phyloP scores from a whole-genome alignment of 2,329 filamentous ascomycete species.

The Pyrenophora tritici-repentis region DNA sequence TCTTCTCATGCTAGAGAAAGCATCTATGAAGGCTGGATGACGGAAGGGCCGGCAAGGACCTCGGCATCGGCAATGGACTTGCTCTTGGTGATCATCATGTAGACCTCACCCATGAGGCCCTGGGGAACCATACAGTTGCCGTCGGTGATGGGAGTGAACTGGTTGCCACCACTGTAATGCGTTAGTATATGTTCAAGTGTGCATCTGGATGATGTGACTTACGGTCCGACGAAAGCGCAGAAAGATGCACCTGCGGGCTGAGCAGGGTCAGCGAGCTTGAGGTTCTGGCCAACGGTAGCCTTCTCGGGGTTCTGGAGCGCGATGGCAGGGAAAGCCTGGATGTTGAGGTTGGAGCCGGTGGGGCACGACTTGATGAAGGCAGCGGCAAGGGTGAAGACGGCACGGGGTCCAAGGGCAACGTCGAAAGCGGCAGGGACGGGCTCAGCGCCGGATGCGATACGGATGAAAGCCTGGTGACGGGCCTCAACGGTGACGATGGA shows the following conservation, averaged over 20 bases:
- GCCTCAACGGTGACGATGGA: constrained; percentile 75
- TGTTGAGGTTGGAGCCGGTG: constrained; percentile 63
- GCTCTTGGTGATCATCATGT: constrained; percentile 66
- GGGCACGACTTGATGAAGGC: constrained; percentile 75
- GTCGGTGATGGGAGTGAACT: constrained; percentile 62
- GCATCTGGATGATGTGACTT: constrained; percentile 38
- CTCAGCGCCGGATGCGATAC: constrained; percentile 61
- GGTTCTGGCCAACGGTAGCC: constrained; percentile 45
- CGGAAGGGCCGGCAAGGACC: constrained; percentile 62
- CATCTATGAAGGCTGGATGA: constrained; percentile 47
- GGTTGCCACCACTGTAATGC: constrained; percentile 37
- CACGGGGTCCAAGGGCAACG: constrained; percentile 68
- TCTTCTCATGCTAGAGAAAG: constrained; percentile 5
- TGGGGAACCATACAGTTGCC: constrained; percentile 66
- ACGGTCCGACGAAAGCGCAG: constrained; percentile 71
- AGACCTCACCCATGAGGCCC: constrained; percentile 66
- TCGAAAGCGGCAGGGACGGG: constrained; percentile 73
- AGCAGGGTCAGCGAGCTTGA: constrained; percentile 45
- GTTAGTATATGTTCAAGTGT: constrained; percentile 25
- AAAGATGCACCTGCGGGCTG: constrained; percentile 56
- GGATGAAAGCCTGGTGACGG: constrained; percentile 75
- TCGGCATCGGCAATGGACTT: constrained; percentile 50
- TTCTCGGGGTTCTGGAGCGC: constrained; percentile 59
- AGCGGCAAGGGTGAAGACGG: constrained; percentile 74
- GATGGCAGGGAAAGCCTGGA: constrained; percentile 65